phyloP scores from a whole-genome alignment of 2,329 filamentous ascomycete genomes.

The Dactylellina cionopaga region DNA sequence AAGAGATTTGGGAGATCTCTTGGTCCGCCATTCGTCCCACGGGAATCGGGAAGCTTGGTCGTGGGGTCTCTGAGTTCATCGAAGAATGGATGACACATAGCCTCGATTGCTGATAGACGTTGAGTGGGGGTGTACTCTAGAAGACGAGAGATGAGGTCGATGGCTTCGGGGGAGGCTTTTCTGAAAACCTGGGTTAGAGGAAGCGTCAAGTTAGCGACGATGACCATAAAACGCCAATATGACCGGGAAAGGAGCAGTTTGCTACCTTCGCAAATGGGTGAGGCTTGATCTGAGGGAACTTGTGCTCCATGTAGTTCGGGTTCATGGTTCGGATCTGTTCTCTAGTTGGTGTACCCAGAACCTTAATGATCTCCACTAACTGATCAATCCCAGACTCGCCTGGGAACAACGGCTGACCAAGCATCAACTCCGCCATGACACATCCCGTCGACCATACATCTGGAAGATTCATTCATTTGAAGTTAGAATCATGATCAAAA shows the following conservation, averaged over 20 bases:
- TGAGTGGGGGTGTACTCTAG: slow-evolving; percentile 98
- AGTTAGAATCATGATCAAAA: slow-evolving; percentile 39
- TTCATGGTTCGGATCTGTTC: slow-evolving; percentile 99
- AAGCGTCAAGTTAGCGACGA: slow-evolving; percentile 4
- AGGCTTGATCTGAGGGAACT: slow-evolving; percentile 99
- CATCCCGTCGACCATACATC: slow-evolving; percentile 99
- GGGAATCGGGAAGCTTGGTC: slow-evolving; percentile 91
- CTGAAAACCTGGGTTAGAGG: slow-evolving; percentile 77
- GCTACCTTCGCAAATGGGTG: slow-evolving; percentile 93
- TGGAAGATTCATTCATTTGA: too few relatives aligned
- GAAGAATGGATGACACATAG: slow-evolving; percentile 98
- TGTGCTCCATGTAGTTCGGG: slow-evolving; percentile 99
- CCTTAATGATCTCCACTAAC: slow-evolving; percentile 98
- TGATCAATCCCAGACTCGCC: slow-evolving; percentile 99
- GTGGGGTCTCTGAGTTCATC: slow-evolving; percentile 92
- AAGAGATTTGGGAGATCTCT: slow-evolving; percentile 89
- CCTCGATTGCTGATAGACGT: slow-evolving; percentile 89
- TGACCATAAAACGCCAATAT: neutral
- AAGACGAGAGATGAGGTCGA: slow-evolving; percentile 91
- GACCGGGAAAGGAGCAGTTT: slow-evolving; percentile 20
- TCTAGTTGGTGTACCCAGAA: slow-evolving; percentile 91
- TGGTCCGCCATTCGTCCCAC: slow-evolving; percentile 80
- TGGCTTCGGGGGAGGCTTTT: slow-evolving; percentile 90
- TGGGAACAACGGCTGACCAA: slow-evolving; percentile 96
- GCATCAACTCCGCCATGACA: slow-evolving; percentile 99